Evolutionary conservation across 106 monocot species (phyloP).

Genomic region (Chionographis japonica): DNA sequence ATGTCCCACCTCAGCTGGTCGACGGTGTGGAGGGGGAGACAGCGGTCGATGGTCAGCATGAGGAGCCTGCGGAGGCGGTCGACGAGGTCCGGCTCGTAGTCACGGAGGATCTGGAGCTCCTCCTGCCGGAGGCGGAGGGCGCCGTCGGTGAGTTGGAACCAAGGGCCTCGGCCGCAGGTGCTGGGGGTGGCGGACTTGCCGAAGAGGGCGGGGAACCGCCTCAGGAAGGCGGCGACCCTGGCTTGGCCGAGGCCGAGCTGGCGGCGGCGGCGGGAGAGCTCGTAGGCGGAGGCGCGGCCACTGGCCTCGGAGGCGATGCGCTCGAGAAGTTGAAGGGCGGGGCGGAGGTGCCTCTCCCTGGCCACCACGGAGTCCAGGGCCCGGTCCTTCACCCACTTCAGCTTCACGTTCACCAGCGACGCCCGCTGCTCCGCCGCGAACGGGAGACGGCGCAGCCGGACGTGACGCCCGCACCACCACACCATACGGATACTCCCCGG

Average conservation of each 20-base stretch:
- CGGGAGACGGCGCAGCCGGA: background rate
- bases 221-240: constrained; percentile 28
- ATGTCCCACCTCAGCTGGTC: constrained; percentile 73
- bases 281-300: constrained; percentile 9
- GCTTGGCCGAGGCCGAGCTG: constrained; percentile 4
- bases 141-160: constrained; percentile 44
- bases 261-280: constrained; percentile 5
- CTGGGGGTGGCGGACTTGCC: constrained; percentile 1
- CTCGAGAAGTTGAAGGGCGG: constrained; percentile 48
- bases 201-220: constrained; percentile 63
- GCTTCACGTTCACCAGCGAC: constrained; percentile 58
- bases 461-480: background rate
- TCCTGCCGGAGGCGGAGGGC: constrained; percentile 33
- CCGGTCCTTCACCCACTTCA: constrained; percentile 63
- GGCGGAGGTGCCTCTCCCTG: constrained; percentile 64
- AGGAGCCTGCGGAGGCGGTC: constrained; percentile 59
- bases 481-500: background rate
- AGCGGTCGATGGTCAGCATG: constrained; percentile 40
- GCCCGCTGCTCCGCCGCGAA: constrained; percentile 25
- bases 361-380: constrained; percentile 58
- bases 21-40: constrained; percentile 64
- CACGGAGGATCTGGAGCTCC: constrained; percentile 20
- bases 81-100: constrained; percentile 42
- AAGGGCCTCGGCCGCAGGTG: constrained; percentile 3
- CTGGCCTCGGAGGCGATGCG: constrained; percentile 19